These are phyloP conservation scores for Calonectria pauciramosa DNA, from an alignment of 2,329 filamentous ascomycete species.

Conservation along the genomic window DNA sequence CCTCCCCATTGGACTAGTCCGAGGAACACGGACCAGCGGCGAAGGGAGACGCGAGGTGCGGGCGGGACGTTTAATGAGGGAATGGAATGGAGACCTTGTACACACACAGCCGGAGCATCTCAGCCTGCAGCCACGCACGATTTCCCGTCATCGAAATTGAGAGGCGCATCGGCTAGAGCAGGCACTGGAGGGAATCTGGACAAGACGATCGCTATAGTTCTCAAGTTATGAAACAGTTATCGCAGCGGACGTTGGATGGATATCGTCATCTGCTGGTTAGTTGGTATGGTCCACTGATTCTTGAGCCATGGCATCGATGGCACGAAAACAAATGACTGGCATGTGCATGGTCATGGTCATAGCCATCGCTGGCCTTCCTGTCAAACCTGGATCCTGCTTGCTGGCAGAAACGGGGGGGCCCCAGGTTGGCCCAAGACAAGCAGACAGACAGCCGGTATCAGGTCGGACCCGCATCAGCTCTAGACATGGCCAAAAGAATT, in stretches of 20 bases:
- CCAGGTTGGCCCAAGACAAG: constrained; percentile 17
- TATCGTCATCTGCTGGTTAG: constrained; percentile 3
- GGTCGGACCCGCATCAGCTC: background rate
- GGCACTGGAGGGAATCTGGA: constrained; percentile 28
- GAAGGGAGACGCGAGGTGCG: constrained; percentile 22
- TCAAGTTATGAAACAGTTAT: constrained; percentile 25
- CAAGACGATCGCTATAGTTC: constrained; percentile 21
- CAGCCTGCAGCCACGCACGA: constrained; percentile 7
- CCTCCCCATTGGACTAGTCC: constrained; percentile 23
- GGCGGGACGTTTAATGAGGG: constrained; percentile 33
- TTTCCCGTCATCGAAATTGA: constrained; percentile 34
- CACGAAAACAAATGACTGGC: constrained; percentile 4
- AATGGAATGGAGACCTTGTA: constrained; percentile 13
- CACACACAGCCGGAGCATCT: constrained; percentile 12
- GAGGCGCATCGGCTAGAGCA: constrained; percentile 29
- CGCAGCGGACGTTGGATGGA: background rate
- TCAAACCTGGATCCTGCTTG: constrained; percentile 15
- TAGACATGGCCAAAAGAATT: constrained; percentile 12
- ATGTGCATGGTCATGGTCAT: background rate
- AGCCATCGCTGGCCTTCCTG: background rate
- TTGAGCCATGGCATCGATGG: background rate
- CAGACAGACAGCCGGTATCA: constrained; percentile 8
- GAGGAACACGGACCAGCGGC: constrained; percentile 25
- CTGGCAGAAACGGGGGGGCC: constrained; percentile 41
- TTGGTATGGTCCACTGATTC: background rate